These are phyloP conservation scores for Rhodomyrtus tomentosa DNA, from an alignment of 345 rosid species.

Conservation along the genomic window DNA sequence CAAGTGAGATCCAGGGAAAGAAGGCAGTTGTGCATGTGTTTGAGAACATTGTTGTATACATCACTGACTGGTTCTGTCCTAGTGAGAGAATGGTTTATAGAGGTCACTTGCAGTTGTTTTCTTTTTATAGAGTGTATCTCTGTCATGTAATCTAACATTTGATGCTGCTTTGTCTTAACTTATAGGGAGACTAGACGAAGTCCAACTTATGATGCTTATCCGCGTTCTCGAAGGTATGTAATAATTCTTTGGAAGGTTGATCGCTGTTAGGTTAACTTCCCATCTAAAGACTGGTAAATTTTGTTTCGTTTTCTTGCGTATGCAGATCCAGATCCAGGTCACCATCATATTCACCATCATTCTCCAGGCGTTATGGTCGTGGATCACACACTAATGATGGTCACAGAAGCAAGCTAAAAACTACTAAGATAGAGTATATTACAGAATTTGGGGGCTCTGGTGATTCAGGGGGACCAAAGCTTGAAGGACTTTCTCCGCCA, in stretches of 20 bases:
- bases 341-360: constrained; percentile 71
- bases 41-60: background rate
- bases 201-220: constrained; percentile 95
- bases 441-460: constrained; percentile 93
- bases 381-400: constrained; percentile 54
- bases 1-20: background rate
- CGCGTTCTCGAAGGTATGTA: constrained; percentile 71
- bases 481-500: constrained; percentile 81
- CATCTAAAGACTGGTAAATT: background rate
- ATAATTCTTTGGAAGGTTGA: background rate
- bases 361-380: constrained; percentile 48
- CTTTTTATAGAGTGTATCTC: background rate
- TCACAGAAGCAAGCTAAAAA: constrained; percentile 49
- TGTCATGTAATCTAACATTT: background rate
- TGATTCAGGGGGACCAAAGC: constrained; percentile 49
- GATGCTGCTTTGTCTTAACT: background rate
- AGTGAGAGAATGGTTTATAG: background rate
- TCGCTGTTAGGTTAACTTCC: background rate
- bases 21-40: background rate
- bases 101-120: background rate
- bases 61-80: background rate
- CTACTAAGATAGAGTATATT: constrained; percentile 74
- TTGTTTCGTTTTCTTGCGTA: background rate
- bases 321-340: constrained; percentile 68
- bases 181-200: constrained; percentile 77